Percentiles rank a stretch among this genome's conserved stretches.
These are phyloP conservation scores for Epichloe uncinata DNA, from an alignment of 2,329 filamentous ascomycete species.

Conservation along the genomic window DNA sequence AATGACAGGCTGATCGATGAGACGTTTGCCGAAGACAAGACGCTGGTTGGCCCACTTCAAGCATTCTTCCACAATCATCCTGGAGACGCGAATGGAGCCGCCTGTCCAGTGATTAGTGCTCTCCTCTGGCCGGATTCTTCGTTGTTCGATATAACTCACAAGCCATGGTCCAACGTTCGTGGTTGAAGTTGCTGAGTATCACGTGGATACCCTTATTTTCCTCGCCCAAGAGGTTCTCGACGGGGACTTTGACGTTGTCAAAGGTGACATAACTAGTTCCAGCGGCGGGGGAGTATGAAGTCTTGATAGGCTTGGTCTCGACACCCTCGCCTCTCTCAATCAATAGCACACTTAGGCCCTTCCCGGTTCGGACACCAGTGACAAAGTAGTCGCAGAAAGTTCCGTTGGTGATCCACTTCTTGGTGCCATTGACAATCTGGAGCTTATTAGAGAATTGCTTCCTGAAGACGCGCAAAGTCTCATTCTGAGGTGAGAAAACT, in stretches of 20 bases:
- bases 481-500: conserved; percentile 16
- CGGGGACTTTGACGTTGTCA: conserved; percentile 77
- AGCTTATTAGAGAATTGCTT: not conserved
- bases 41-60: conserved; percentile 84
- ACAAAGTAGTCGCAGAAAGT: conserved; percentile 76
- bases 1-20: conserved; percentile 75
- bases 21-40: conserved; percentile 67
- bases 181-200: conserved; percentile 80
- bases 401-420: conserved; percentile 82
- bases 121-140: not conserved
- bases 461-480: not conserved
- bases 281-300: conserved; percentile 64
- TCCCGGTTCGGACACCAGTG: conserved; percentile 63
- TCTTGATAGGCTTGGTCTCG: conserved; percentile 68
- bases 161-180: conserved; percentile 68
- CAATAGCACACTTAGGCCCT: conserved; percentile 65
- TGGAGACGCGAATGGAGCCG: conserved; percentile 49
- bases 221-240: conserved; percentile 61
- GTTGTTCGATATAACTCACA: conserved; percentile 27
- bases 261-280: conserved; percentile 72
- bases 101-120: conserved; percentile 16
- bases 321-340: conserved; percentile 62
- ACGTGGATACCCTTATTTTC: conserved; percentile 81
- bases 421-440: conserved; percentile 52
- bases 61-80: conserved; percentile 66